phyloP scores from a whole-genome alignment of 495 filamentous ascomycete species.

The Penicillium parvum region DNA sequence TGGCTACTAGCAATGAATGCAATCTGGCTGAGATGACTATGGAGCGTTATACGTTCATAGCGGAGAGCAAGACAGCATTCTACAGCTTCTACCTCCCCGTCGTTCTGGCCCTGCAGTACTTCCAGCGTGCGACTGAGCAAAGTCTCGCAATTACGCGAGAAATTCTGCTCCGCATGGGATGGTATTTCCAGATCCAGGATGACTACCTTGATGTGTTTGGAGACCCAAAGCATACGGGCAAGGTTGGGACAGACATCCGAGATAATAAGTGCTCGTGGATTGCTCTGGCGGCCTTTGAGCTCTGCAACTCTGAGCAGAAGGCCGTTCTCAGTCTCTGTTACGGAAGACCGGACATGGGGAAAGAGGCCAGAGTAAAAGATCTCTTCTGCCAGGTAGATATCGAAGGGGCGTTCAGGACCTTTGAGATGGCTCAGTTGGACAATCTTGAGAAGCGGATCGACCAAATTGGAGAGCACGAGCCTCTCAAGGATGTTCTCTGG shows the following conservation, averaged over 20 bases:
- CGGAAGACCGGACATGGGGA: conserved; percentile 75
- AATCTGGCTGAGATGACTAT: conserved; percentile 90
- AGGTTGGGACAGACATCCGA: conserved; percentile 97
- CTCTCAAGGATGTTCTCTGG: conserved; percentile 84
- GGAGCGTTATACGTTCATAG: conserved; percentile 96
- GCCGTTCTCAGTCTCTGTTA: conserved; percentile 76
- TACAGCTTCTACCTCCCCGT: conserved; percentile 99
- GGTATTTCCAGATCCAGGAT: conserved; percentile 99
- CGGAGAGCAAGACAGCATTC: conserved; percentile 98
- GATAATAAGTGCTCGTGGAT: conserved; percentile 99
- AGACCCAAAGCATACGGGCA: conserved; percentile 89
- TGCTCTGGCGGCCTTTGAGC: conserved; percentile 83
- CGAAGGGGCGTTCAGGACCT: conserved; percentile 74
- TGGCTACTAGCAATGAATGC: conserved; percentile 85
- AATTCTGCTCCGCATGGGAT: conserved; percentile 93
- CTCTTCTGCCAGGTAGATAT: conserved; percentile 80
- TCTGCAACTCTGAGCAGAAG: conserved; percentile 75
- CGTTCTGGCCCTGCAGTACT: conserved; percentile 76
- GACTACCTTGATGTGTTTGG: conserved; percentile 98
- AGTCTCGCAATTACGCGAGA: conserved; percentile 83
- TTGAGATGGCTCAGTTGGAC: conserved; percentile 77
- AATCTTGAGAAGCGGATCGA: conserved; percentile 71
- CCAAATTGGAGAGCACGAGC: conserved; percentile 74
- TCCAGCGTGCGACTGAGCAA: conserved; percentile 71
- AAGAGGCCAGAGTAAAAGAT: conserved; percentile 81